Conservation (phyloP, 305 asterid species). For the Fraxinus dipetala region DNA sequence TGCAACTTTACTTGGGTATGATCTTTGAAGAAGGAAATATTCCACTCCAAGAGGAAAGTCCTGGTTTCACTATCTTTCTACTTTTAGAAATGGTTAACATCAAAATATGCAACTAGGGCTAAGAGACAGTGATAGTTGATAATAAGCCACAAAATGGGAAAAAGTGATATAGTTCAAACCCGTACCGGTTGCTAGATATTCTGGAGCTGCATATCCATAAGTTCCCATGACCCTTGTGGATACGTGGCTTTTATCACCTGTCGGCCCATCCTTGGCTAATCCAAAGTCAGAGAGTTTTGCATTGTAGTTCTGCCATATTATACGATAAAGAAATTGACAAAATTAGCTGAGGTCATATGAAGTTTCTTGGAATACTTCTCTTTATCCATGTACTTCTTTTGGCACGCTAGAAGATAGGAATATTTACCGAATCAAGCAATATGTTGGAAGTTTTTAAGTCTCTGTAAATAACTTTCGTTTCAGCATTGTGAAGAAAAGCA, state of each 20-base stretch:
- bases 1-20: not conserved
- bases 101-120: not conserved
- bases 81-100: not conserved
- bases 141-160: not conserved
- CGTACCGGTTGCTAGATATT: slow-evolving; percentile 15
- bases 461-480: slow-evolving; percentile 18
- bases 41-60: slow-evolving; percentile 10
- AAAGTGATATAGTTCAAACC: not conserved
- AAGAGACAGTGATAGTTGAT: not conserved
- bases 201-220: slow-evolving; percentile 19
- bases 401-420: not conserved
- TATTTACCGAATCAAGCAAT: slow-evolving; percentile 15
- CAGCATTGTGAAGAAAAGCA: slow-evolving; percentile 17
- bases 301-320: slow-evolving; percentile 11
- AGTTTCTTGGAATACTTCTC: not conserved
- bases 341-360: not conserved
- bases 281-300: slow-evolving; percentile 22
- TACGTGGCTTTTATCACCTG: slow-evolving; percentile 4
- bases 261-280: slow-evolving; percentile 19
- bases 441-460: slow-evolving; percentile 17
- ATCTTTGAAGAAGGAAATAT: not conserved
- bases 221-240: slow-evolving; percentile 18
- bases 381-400: not conserved
- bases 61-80: not conserved
- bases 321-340: not conserved